Evolutionary conservation across 805 yeast species (phyloP), one percentile per base, ranked within the genome.

Genomic region (Wickerhamomyces sydowiorum): DNA sequence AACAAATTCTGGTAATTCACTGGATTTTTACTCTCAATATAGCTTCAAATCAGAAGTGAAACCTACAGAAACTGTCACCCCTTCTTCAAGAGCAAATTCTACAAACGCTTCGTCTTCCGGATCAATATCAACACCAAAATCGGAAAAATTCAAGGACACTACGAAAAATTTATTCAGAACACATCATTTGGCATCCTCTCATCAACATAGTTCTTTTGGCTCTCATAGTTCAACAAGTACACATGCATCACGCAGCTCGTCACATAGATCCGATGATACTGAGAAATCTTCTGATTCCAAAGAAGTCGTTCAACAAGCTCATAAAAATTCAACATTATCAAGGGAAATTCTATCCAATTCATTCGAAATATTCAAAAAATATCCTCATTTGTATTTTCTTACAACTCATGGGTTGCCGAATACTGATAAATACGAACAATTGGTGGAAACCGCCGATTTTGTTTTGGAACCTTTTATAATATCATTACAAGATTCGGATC

Each of bases 401-500:
- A n/a, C 40, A 3, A 41, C 40, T 28, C 38, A 38, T 3, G 46
- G 38, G 4, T 24, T 17, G 0, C 40, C 46, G 3, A 31, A 18
- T 2, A n/a, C 23, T 5, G 50, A 43, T 3, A 48, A 41, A 19
- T 39, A 49, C 14, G 24, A 33, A 4, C 33, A 38, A 25, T 18
- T 52, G 15, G 3, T 33, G 9, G 22, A 20, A 1, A 35, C 27
- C 9, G 37, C 43, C 7, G 12, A 23, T 5, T 47, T 41, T 1
- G 13, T 50, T 4, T 24, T 53, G 18, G 62, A 66, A 38, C 71
- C 78, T 2, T 49, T 75, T 4, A 57, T 66, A 14, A 57, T 57
- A 27, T 62, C 75, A 1, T 49, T 73, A 14, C 53, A 61, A 23
- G 70, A 69, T 43, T 51, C 61, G 3, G 70, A 67, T 47, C 42